These are phyloP conservation scores for Dipodascopsis uninucleata DNA, from an alignment of 805 yeast species.

Conservation along the genomic window DNA sequence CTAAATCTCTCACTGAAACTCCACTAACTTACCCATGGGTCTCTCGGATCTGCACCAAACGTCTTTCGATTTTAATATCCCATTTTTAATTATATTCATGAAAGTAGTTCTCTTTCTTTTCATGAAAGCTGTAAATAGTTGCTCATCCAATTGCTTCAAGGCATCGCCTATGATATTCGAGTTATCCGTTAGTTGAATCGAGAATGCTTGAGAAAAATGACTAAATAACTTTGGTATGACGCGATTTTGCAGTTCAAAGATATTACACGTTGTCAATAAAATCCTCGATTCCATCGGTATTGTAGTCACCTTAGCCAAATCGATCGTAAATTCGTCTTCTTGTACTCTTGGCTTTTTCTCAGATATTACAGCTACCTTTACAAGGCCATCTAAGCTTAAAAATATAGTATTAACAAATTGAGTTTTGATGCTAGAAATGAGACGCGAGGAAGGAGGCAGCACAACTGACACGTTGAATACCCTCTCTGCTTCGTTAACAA, in stretches of 20 bases:
- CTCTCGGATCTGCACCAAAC: conserved; percentile 42
- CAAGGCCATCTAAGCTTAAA: conserved; percentile 34
- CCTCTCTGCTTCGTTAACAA: conserved; percentile 18
- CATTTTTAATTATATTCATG: conserved; percentile 42
- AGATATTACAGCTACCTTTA: conserved; percentile 33
- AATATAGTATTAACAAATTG: conserved; percentile 40
- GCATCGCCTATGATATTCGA: conserved; percentile 45
- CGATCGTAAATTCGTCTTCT: conserved; percentile 28
- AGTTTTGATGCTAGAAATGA: conserved; percentile 35
- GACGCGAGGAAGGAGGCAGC: conserved; percentile 37
- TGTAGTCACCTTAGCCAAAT: conserved; percentile 41
- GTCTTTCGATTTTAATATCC: conserved; percentile 37
- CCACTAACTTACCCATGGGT: conserved; percentile 25
- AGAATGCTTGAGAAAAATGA: conserved; percentile 50
- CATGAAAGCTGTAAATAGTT: conserved; percentile 53
- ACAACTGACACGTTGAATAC: conserved; percentile 28
- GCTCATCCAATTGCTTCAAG: conserved; percentile 48
- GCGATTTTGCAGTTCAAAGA: conserved; percentile 45
- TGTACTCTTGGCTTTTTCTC: conserved; percentile 4
- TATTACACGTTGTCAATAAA: conserved; percentile 52
- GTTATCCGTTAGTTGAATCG: conserved; percentile 43
- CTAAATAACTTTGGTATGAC: conserved; percentile 50
- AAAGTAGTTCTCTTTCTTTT: conserved; percentile 46
- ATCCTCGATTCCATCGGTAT: conserved; percentile 49
- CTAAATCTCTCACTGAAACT: not conserved